Base-by-base conservation (phyloP, 2,329 filamentous ascomycete genomes). In the Aureobasidium vineae region DNA sequence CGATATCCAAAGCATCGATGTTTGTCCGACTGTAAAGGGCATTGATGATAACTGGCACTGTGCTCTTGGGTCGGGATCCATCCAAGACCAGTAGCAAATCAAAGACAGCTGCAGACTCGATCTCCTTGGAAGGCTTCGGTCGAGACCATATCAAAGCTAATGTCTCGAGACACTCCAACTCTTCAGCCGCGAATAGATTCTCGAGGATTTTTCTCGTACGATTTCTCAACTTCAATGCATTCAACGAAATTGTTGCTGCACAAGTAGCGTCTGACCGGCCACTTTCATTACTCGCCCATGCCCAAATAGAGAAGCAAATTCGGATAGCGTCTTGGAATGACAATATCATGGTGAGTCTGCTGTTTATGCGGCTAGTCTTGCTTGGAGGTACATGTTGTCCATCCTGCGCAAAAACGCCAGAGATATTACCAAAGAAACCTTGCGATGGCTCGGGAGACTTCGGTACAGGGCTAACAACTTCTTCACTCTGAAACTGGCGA, bases 261-360 rank as follows among this genome's bases (percentile, higher is more conserved):
- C 72, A 94, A 36, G 84, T 83, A 0, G 80, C 74, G 73, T 96
- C 90, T 65, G 89, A 86, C 26, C 80, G 78, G 8, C 76, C 77
- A 38, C 73, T 72, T 72, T 89, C 87, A 33, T 81, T 81, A 6
- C 90, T 85, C 16, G 85, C 91, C 94, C 95, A 99, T 0, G 91
- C 90, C 95, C 96, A 99, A 63, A 99, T 97, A 15, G 84, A 87
- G 75, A 96, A 96, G 77, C 93, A 97, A 59, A 96, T 90, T 28
- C 92, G 87, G 67, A 98, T 91, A 1, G 93, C 92, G 75, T 99
- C 96, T 76, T 98, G 94, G 75, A 99, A 97, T 13, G 93, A 96
- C n/a, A 99, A 83, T 50, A 97, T 83, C 23, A 99, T 94, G 0
- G 95, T 98, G 26, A 99, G 83, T 53, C 94, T 87, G 72, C 95